phyloP scores from a whole-genome alignment of 805 yeast species.

The Kodamaea hsintzibuensis region DNA sequence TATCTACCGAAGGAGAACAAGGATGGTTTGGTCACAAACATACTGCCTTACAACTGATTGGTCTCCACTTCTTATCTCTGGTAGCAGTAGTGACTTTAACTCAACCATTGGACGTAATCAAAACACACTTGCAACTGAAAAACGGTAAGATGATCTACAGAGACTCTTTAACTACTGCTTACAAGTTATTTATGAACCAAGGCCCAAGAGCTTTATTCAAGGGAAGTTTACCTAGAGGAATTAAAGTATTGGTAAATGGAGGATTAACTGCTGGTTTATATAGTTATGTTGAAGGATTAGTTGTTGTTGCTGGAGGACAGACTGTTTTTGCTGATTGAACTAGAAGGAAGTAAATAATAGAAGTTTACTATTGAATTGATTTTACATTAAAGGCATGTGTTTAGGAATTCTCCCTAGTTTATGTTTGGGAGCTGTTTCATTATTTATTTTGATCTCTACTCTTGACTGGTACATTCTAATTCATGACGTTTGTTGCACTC shows the following conservation, averaged over 20 bases:
- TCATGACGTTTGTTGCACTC: too few relatives aligned
- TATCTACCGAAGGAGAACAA: conserved; percentile 24
- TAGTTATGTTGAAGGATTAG: conserved; percentile 53
- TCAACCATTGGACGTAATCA: conserved; percentile 85
- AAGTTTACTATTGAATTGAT: too few relatives aligned
- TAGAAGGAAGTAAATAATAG: too few relatives aligned
- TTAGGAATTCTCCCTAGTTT: too few relatives aligned
- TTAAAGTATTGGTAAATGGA: conserved; percentile 71
- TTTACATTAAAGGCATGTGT: too few relatives aligned
- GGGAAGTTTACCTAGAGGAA: conserved; percentile 57
- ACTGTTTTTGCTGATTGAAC: conserved; percentile 27
- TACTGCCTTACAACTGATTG: conserved; percentile 44
- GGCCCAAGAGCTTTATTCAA: conserved; percentile 35
- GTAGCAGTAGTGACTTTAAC: conserved; percentile 73
- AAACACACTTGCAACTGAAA: conserved; percentile 82
- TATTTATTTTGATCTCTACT: too few relatives aligned
- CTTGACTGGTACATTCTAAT: too few relatives aligned
- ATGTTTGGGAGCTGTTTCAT: too few relatives aligned
- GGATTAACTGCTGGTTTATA: conserved; percentile 68
- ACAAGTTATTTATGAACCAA: conserved; percentile 29
- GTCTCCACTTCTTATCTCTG: conserved; percentile 60
- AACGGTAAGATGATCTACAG: conserved; percentile 58
- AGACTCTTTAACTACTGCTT: conserved; percentile 56
- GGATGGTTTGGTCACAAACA: conserved; percentile 49
- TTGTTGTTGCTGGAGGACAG: conserved; percentile 35